phyloP scores from a whole-genome alignment of 805 yeast species.

The Candida gorgasii region DNA sequence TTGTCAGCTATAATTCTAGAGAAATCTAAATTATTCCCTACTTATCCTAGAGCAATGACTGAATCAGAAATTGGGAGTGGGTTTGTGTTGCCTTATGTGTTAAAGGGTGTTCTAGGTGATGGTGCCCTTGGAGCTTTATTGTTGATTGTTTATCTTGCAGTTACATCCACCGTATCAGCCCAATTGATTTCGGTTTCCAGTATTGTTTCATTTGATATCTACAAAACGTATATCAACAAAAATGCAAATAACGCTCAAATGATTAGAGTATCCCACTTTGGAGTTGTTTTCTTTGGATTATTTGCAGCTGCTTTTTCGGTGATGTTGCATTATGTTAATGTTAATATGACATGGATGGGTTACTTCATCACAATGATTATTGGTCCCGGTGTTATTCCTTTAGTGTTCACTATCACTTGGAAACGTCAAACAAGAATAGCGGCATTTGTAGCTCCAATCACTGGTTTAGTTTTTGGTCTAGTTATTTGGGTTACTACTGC shows the following conservation, averaged over 20 bases:
- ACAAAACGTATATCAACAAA: conserved; percentile 44
- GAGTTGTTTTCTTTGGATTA: conserved; percentile 40
- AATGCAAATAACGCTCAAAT: conserved; percentile 44
- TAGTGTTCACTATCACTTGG: conserved; percentile 36
- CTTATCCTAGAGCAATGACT: conserved; percentile 34
- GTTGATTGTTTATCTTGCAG: conserved; percentile 38
- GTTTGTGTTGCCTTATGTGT: conserved; percentile 29
- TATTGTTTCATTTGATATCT: conserved; percentile 48
- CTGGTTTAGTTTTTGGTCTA: conserved; percentile 29
- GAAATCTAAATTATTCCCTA: conserved; percentile 26
- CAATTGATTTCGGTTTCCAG: conserved; percentile 42
- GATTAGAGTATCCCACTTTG: conserved; percentile 42
- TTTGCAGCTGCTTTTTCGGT: conserved; percentile 41
- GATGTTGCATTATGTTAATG: conserved; percentile 31
- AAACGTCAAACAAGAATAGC: conserved; percentile 29
- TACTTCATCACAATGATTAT: conserved; percentile 37
- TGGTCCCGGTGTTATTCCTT: conserved; percentile 41
- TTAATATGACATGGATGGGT: conserved; percentile 32
- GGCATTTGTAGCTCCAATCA: conserved; percentile 28
- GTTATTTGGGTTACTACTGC: conserved; percentile 34
- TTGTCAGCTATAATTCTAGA: conserved; percentile 31
- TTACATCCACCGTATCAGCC: conserved; percentile 43
- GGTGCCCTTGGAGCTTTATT: conserved; percentile 33
- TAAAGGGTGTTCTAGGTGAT: conserved; percentile 32
- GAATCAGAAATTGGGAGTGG: conserved; percentile 29